Percentiles rank a stretch among this genome's conserved stretches.
These are phyloP conservation scores for Phytophthora melonis DNA, from an alignment of 352 stramenopile species.

Conservation along the genomic window DNA sequence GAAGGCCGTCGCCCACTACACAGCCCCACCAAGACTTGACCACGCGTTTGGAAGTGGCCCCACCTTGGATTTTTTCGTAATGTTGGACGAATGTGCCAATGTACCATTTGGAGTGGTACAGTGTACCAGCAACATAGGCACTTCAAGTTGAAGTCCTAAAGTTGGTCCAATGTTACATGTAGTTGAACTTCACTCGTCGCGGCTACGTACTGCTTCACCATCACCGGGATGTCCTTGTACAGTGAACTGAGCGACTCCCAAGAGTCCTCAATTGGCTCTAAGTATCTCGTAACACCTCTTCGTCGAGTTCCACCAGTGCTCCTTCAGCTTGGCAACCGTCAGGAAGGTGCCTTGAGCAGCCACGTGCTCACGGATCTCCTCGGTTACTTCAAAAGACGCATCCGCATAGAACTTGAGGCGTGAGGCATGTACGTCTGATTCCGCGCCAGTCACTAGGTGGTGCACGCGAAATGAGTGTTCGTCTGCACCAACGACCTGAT, in stretches of 20 bases:
- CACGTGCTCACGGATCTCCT: conserved; percentile 35
- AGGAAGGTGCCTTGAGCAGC: conserved; percentile 31
- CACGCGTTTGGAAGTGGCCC: background rate
- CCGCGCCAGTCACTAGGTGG: conserved; percentile 16
- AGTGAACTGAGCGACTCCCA: conserved; percentile 5
- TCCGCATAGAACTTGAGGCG: conserved; percentile 46
- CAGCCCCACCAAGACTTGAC: conserved; percentile 5
- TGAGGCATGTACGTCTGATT: conserved; percentile 35
- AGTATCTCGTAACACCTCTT: conserved; percentile 3
- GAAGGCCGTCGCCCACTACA: background rate
- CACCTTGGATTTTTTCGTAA: conserved; percentile 1
- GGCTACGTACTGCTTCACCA: conserved; percentile 9
- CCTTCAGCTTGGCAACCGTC: conserved; percentile 14
- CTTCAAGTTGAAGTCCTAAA: conserved; percentile 8
- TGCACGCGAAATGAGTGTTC: conserved; percentile 33
- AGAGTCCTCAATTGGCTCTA: conserved; percentile 9
- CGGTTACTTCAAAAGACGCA: conserved; percentile 24
- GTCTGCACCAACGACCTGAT: conserved; percentile 21
- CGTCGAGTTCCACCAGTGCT: conserved; percentile 10
- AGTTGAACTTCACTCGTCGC: background rate
- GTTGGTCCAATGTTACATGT: conserved; percentile 1
- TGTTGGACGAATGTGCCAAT: background rate
- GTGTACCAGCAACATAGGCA: background rate
- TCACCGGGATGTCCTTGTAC: conserved; percentile 11
- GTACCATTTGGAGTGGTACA: background rate